Base-by-base conservation (phyloP, 2,329 filamentous ascomycete species). In the Botrytis sinoallii region DNA sequence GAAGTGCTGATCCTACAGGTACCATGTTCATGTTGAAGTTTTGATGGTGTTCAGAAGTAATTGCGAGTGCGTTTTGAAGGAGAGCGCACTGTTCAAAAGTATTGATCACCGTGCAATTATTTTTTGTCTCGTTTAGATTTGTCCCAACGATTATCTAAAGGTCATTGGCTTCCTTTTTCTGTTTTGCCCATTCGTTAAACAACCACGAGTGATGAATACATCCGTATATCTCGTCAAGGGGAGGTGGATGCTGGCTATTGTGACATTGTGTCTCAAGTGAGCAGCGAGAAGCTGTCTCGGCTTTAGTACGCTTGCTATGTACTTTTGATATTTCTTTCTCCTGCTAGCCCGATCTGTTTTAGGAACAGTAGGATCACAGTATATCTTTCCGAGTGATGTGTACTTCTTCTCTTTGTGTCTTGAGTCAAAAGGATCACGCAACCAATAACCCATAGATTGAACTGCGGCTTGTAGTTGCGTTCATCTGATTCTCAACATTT, bases 1-100 rank as follows among this genome's bases (percentile, higher is more conserved):
- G 32, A 46, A 40, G 35, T 48, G 44, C 46, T 52, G 44, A 67
- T 67, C 65, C 46, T 52, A 48, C 65, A 67, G 46, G 35, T 67
- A 67, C 57, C 22, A 60, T 18, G 35, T 8, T n/a, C 22, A 60
- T 18, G 35, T 8, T n/a, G 48, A 38, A 67, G 44, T 52, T 67
- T 67, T 67, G 32, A 55, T 25, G 14, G 46, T 67, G 22, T 55
- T 40, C 46, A 18, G 46, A 35, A 46, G 5, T 22, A 32, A 65
- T 65, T 65, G n/a, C 14, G 44, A n/a, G 46, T 52, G 32, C 14
- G 32, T 52, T 67, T 25, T 55, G 44, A 35, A 66, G 64, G 14
- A 55, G 48, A 55, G 48, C n/a, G 44, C n/a, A 63, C 48, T 48
- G 64, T n/a, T 66, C 64, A 18, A 35, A 35, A 38, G 32, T 38